Percentiles rank a stretch among this genome's conserved stretches.
phyloP scores from a whole-genome alignment of 139 green algal genomes.

The Chara braunii region DNA sequence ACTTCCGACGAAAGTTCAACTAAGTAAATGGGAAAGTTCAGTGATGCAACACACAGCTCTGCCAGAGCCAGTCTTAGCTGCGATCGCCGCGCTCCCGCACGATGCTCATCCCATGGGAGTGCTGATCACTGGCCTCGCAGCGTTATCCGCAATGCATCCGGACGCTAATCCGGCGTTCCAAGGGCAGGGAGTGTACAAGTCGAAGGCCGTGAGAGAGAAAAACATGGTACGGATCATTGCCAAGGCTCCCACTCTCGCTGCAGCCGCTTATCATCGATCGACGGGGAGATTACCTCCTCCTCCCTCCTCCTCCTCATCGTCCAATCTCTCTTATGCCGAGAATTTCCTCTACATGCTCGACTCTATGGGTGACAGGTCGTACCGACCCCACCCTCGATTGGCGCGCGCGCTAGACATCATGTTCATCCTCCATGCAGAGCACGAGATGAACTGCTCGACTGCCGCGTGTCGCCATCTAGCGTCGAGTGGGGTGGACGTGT shows the following conservation, averaged over 20 bases:
- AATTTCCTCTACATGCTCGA: conserved; percentile 99
- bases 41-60: conserved; percentile 79
- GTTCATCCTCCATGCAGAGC: conserved; percentile 95
- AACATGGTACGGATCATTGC: conserved; percentile 88
- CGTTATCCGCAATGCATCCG: conserved; percentile 74
- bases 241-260: conserved; percentile 80
- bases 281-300: conserved; percentile 62
- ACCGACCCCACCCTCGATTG: conserved; percentile 72
- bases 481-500: conserved; percentile 79
- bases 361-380: conserved; percentile 54
- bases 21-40: conserved; percentile 60
- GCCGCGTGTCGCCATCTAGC: conserved; percentile 73
- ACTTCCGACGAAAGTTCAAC: conserved; percentile 57
- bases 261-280: conserved; percentile 84
- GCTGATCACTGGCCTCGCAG: conserved; percentile 71
- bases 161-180: conserved; percentile 88
- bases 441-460: conserved; percentile 98
- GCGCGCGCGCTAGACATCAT: conserved; percentile 72
- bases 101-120: conserved; percentile 90
- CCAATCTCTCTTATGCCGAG: conserved; percentile 81
- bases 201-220: conserved; percentile 81
- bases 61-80: conserved; percentile 61
- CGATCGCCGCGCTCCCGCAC: conserved; percentile 71
- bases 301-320: too few species aligned
- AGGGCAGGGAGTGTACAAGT: conserved; percentile 84